Base-by-base conservation (phyloP, 345 rosid genomes). In the Salix viminalis region DNA sequence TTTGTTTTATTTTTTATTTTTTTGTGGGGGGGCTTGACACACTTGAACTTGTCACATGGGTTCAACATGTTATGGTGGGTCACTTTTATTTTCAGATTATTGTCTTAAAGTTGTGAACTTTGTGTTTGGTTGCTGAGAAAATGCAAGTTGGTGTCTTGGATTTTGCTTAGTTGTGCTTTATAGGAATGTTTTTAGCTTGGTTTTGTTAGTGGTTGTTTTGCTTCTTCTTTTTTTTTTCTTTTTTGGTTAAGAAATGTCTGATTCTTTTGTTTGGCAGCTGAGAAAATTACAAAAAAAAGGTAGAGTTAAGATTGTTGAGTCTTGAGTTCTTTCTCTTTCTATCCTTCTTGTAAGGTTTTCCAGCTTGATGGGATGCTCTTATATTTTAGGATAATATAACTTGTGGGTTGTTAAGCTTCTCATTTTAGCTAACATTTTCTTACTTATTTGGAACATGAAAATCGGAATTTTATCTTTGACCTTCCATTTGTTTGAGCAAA, bases 61-160 rank as follows among this genome's bases (percentile, higher is more conserved):
- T 79, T 80, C 87, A 64, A 60, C 86, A 58, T 88, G 82, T 75
- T 88, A 87, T 68, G 92, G 88, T 89, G 77, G 18, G 42, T 72
- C 28, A 58, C 26, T 78, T 67, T 69, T 66, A 60, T 46, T n/a
- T 34, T 75, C 12, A 54, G 10, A 24, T 24, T 23, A 16, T 34
- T 46, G 30, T 14, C 32, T 24, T n/a, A 52, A 65, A n/a, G 26
- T 58, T 58, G 62, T 58, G 28, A 10, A 58, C 62, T 58, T 11
- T 5, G 68, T 30, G 62, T 67, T 80, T 83, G 69, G 75, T 71
- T 66, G 56, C 42, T 50, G 34, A 77, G 69, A 72, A 72, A 80
- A 39, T 58, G 61, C 13, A 58, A 58, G 28, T n/a, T n/a, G 28
- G 28, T 24, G 62, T 58, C 26, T 23, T 58, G 23, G 62, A 3